Evolutionary conservation across 1,139 yeast species (phyloP).

Genomic region (Saccharomycopsis hybrid): DNA sequence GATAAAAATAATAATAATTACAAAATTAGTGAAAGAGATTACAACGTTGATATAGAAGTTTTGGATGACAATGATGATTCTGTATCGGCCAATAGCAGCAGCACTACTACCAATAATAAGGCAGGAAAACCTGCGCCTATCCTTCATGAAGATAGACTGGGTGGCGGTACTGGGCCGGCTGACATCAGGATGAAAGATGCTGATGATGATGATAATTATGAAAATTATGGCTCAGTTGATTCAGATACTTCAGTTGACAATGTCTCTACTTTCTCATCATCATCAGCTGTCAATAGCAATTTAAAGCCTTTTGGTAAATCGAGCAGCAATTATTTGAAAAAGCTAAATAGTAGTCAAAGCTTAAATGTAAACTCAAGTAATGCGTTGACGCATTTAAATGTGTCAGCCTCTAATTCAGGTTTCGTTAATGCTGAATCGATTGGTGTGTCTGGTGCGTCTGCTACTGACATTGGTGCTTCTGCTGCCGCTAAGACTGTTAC

Average conservation of each 20-base stretch:
- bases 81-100: not conserved
- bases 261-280: slow-evolving; percentile 7
- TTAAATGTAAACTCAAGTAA: not conserved
- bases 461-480: not conserved
- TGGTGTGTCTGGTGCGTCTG: not conserved
- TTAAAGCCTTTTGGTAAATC: not conserved
- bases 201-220: slow-evolving; percentile 13
- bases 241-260: slow-evolving; percentile 20
- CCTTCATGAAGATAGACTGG: too few relatives aligned
- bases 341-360: not conserved
- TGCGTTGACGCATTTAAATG: not conserved
- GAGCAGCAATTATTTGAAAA: not conserved
- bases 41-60: not conserved
- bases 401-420: too few relatives aligned
- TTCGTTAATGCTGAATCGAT: too few relatives aligned
- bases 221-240: slow-evolving; percentile 8
- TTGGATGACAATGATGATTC: not conserved
- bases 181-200: slow-evolving; percentile 14
- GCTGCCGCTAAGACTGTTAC: not conserved
- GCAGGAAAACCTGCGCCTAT: too few relatives aligned
- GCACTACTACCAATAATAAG: not conserved
- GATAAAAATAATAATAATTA: too few relatives aligned
- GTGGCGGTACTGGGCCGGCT: too few relatives aligned
- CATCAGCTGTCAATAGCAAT: not conserved
- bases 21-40: too few relatives aligned